Evolutionary conservation across 805 yeast genomes (phyloP).

Genomic region (Pichia occidentalis): DNA sequence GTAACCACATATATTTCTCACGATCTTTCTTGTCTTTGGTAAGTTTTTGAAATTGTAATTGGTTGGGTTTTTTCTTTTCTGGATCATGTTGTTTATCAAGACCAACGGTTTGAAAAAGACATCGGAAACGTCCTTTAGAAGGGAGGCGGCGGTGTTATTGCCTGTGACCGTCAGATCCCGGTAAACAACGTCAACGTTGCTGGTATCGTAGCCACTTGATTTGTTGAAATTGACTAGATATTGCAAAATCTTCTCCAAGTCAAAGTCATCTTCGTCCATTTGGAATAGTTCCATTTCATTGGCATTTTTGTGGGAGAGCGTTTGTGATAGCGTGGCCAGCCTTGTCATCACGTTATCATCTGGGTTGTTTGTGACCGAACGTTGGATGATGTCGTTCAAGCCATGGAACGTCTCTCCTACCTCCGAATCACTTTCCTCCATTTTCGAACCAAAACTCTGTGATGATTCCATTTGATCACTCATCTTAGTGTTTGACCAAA

Average conservation of each 20-base stretch:
- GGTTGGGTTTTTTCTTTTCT: not conserved
- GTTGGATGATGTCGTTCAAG: slow-evolving; percentile 11
- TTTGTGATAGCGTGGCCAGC: slow-evolving; percentile 15
- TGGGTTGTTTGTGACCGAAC: slow-evolving; percentile 11
- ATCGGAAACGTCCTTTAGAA: slow-evolving; percentile 39
- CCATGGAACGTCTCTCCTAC: slow-evolving; percentile 4
- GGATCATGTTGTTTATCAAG: slow-evolving; percentile 9
- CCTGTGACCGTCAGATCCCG: slow-evolving; percentile 40
- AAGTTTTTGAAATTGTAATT: slow-evolving; percentile 9
- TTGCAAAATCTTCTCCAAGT: slow-evolving; percentile 32
- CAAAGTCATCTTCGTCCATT: slow-evolving; percentile 31
- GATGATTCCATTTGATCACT: too few species aligned
- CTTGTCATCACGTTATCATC: slow-evolving; percentile 18
- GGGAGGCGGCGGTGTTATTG: slow-evolving; percentile 39
- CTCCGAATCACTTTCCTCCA: not conserved
- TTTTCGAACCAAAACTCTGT: too few species aligned
- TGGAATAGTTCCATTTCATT: slow-evolving; percentile 17
- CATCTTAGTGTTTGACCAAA: too few species aligned
- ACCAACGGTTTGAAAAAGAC: slow-evolving; percentile 28
- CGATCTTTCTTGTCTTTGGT: slow-evolving; percentile 17
- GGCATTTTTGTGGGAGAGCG: slow-evolving; percentile 18
- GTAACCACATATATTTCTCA: slow-evolving; percentile 16
- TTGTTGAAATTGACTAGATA: slow-evolving; percentile 33
- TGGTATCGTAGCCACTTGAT: slow-evolving; percentile 38
- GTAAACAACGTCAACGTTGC: slow-evolving; percentile 39